A percentile compares a stretch with the other conserved stretches of the same genome.
Conservation (phyloP, 1,284 basidiomycete species). For the Puccinia coronata region DNA sequence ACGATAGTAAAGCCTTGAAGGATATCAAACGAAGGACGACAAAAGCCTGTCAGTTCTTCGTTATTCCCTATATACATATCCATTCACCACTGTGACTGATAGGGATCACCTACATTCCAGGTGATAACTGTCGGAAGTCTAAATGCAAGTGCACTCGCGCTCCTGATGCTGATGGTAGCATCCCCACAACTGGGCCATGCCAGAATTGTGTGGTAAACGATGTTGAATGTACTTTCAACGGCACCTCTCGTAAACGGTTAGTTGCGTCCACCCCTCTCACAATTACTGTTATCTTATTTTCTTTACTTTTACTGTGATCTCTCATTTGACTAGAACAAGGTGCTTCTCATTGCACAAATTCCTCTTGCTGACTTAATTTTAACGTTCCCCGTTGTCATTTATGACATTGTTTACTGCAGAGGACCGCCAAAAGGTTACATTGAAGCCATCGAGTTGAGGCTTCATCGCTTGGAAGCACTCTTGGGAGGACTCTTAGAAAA, state of each 20-base stretch:
- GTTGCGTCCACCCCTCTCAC: not conserved
- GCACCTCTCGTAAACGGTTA: constrained; percentile 42
- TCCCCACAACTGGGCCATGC: constrained; percentile 36
- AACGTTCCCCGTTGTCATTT: not conserved
- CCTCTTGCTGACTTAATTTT: not conserved
- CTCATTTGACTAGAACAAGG: not conserved
- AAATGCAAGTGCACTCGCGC: constrained; percentile 45
- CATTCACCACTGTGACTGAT: not conserved
- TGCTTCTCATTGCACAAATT: not conserved
- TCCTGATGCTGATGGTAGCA: constrained; percentile 24
- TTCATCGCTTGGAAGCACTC: constrained; percentile 82
- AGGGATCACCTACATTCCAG: not conserved
- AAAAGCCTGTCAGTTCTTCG: constrained; percentile 29
- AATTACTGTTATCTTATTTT: not conserved
- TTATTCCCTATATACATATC: not conserved
- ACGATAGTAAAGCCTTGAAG: constrained; percentile 25
- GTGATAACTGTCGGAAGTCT: constrained; percentile 42
- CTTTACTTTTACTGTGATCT: not conserved
- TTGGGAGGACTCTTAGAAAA: constrained; percentile 70
- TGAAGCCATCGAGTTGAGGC: constrained; percentile 79
- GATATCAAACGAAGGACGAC: constrained; percentile 33
- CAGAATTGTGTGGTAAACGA: constrained; percentile 36
- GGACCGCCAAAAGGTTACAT: constrained; percentile 86
- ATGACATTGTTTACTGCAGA: constrained; percentile 54
- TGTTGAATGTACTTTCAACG: constrained; percentile 39